These are phyloP conservation scores for Pseudohyphozyma bogoriensis DNA, from an alignment of 768 basidiomycete species.

Conservation along the genomic window DNA sequence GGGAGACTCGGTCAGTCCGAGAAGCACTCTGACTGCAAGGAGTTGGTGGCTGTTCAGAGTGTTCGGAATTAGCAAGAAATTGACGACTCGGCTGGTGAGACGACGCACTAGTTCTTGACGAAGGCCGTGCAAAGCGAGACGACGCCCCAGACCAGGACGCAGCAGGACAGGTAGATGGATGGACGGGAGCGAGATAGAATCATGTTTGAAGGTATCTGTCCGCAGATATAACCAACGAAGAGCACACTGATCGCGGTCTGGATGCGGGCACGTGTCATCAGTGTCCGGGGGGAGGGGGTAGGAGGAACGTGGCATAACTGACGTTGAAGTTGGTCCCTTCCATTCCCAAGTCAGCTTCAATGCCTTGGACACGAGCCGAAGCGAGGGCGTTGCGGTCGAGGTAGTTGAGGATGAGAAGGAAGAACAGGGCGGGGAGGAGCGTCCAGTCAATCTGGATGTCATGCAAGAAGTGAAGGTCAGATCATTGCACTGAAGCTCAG, in stretches of 20 bases:
- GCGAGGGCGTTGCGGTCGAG: constrained; percentile 32
- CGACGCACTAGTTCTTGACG: constrained; percentile 21
- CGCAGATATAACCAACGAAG: constrained; percentile 14
- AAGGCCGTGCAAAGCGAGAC: constrained; percentile 29
- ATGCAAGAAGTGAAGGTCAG: neutral
- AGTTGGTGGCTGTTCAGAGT: constrained; percentile 6
- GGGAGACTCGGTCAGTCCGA: constrained; percentile 32
- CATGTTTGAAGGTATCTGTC: constrained; percentile 23
- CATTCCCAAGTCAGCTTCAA: constrained; percentile 22
- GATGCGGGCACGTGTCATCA: too few relatives aligned
- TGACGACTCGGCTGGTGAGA: neutral
- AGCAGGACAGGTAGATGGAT: constrained; percentile 14
- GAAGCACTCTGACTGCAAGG: constrained; percentile 30
- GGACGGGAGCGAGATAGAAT: constrained; percentile 22
- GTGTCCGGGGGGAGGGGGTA: too few relatives aligned
- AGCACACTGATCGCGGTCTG: neutral
- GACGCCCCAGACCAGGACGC: constrained; percentile 20
- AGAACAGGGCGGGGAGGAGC: constrained; percentile 27
- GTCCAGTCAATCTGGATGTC: constrained; percentile 24
- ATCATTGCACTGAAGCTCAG: neutral
- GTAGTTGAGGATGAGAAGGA: constrained; percentile 25
- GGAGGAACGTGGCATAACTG: neutral
- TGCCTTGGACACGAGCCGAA: constrained; percentile 25
- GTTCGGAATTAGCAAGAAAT: too few relatives aligned
- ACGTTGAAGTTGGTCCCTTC: constrained; percentile 16